Percentiles rank a stretch among this genome's conserved stretches.
These are phyloP conservation scores for Mycena galopus DNA, from an alignment of 768 basidiomycete species.

Conservation along the genomic window DNA sequence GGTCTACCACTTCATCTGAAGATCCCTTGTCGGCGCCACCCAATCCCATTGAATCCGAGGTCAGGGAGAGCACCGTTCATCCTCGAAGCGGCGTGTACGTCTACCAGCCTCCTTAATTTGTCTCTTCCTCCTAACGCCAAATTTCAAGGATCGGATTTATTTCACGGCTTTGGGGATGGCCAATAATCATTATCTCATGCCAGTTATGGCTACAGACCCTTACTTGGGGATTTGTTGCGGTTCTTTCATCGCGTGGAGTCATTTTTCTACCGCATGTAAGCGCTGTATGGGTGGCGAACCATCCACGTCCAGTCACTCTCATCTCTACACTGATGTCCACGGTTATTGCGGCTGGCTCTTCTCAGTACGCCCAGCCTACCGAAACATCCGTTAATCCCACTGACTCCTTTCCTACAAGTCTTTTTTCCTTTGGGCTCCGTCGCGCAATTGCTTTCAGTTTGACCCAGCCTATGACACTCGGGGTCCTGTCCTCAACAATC, in stretches of 20 bases:
- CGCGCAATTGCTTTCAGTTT: neutral
- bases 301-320: neutral
- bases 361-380: neutral
- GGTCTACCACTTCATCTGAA: neutral
- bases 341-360: neutral
- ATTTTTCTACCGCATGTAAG: neutral
- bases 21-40: neutral
- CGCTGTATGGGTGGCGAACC: neutral
- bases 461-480: neutral
- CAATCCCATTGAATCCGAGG: neutral
- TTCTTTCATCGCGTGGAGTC: neutral
- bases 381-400: neutral
- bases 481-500: neutral
- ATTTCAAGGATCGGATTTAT: neutral
- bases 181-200: neutral
- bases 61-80: neutral
- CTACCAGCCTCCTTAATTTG: neutral
- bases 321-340: slow-evolving; percentile 6
- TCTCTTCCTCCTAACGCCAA: neutral
- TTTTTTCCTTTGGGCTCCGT: slow-evolving; percentile 9
- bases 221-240: neutral
- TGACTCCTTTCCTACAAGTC: neutral
- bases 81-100: neutral
- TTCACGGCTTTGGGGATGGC: neutral
- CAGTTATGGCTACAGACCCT: neutral